These are phyloP conservation scores for Rhizophagus sp. DNA, from an alignment of 192 early-diverging fungal genomes.

Conservation along the genomic window DNA sequence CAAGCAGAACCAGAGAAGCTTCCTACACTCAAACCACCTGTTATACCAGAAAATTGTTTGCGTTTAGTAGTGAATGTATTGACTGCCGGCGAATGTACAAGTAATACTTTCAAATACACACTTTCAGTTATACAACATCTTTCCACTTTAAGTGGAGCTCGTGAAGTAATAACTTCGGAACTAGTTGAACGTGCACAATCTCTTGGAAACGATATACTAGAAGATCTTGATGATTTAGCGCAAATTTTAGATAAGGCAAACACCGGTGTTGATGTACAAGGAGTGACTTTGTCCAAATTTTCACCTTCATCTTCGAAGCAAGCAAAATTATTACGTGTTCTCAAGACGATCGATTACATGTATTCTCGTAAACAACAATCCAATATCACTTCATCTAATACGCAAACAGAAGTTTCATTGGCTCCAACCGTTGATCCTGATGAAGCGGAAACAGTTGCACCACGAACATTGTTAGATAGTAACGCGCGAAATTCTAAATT, in stretches of 20 bases:
- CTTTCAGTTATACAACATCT: slow-evolving; percentile 89
- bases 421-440: slow-evolving; percentile 48
- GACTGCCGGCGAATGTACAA: slow-evolving; percentile 86
- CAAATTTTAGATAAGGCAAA: slow-evolving; percentile 54
- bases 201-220: slow-evolving; percentile 65
- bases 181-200: slow-evolving; percentile 69
- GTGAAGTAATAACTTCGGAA: slow-evolving; percentile 79
- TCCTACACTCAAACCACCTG: slow-evolving; percentile 66
- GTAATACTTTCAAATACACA: slow-evolving; percentile 93
- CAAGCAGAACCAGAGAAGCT: slow-evolving; percentile 28
- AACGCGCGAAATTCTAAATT: slow-evolving; percentile 27
- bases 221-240: slow-evolving; percentile 69
- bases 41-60: slow-evolving; percentile 81
- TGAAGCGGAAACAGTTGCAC: slow-evolving; percentile 37
- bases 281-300: slow-evolving; percentile 73
- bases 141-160: slow-evolving; percentile 65
- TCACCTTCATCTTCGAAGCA: slow-evolving; percentile 86
- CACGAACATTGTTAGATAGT: slow-evolving; percentile 47
- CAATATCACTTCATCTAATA: slow-evolving; percentile 35
- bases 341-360: slow-evolving; percentile 94
- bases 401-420: slow-evolving; percentile 45
- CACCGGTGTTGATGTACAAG: slow-evolving; percentile 71
- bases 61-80: slow-evolving; percentile 87
- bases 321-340: slow-evolving; percentile 87
- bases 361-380: slow-evolving; percentile 52